A percentile compares a stretch with the other conserved stretches of the same genome.
These are phyloP conservation scores for Colletotrichum caudatum DNA, from an alignment of 2,329 filamentous ascomycete genomes.

Conservation along the genomic window DNA sequence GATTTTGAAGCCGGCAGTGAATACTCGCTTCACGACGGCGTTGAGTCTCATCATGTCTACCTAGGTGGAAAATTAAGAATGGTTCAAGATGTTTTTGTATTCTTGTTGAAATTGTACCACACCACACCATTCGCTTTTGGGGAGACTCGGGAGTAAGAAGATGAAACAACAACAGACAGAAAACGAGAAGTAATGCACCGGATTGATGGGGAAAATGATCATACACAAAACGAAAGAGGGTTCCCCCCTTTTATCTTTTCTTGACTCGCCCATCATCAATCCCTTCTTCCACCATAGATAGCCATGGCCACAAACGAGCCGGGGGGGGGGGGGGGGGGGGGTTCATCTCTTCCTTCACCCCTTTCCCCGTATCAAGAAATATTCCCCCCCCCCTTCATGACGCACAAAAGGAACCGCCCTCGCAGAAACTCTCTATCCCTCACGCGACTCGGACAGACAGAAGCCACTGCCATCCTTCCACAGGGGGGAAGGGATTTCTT, in stretches of 20 bases:
- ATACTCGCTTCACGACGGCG: background rate
- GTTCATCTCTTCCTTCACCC: background rate
- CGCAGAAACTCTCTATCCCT: background rate
- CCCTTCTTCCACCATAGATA: background rate
- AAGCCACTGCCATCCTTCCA: background rate
- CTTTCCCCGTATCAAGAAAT: background rate
- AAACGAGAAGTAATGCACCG: constrained; percentile 5
- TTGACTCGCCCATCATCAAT: constrained; percentile 10
- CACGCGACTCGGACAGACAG: background rate
- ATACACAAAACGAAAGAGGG: constrained; percentile 23
- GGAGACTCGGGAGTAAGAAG: background rate
- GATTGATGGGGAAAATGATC: background rate
- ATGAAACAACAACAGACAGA: background rate
- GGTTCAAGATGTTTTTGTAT: background rate
- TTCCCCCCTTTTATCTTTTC: constrained; percentile 8
- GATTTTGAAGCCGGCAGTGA: background rate
- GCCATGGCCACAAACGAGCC: background rate
- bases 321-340: too few species aligned
- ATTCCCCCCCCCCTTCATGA: background rate
- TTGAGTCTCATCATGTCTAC: background rate
- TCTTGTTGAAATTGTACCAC: background rate
- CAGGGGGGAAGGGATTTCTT: background rate
- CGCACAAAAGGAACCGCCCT: background rate
- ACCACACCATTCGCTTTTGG: constrained; percentile 12
- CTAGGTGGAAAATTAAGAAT: background rate